Conservation (phyloP, 2,329 filamentous ascomycete species). For the Pseudogymnoascus sp. region DNA sequence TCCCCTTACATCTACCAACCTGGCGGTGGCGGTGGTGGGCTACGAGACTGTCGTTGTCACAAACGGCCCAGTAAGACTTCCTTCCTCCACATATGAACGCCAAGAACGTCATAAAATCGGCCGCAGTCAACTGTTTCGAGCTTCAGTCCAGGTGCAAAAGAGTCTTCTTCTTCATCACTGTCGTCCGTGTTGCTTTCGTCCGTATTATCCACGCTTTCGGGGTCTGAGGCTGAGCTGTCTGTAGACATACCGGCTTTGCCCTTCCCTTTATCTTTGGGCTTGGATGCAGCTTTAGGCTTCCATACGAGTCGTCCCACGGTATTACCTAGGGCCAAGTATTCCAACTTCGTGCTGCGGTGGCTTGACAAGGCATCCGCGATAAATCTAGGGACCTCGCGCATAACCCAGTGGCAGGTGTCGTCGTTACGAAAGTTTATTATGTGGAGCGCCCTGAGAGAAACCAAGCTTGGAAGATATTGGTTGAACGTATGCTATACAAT, state of each 20-base stretch:
- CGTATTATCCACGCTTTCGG: constrained; percentile 19
- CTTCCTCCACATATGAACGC: constrained; percentile 50
- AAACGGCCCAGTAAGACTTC: constrained; percentile 41
- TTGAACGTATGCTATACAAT: constrained; percentile 45
- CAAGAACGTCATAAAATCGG: constrained; percentile 38
- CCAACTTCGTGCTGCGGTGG: constrained; percentile 45
- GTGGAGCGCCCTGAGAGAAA: constrained; percentile 46
- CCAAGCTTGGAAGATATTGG: constrained; percentile 42
- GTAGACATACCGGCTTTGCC: constrained; percentile 18
- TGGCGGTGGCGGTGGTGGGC: background rate
- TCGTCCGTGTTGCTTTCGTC: constrained; percentile 22
- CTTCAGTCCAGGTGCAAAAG: constrained; percentile 21
- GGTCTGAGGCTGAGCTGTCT: constrained; percentile 15
- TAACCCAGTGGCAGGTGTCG: constrained; percentile 48
- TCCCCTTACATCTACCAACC: background rate
- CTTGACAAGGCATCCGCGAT: constrained; percentile 50
- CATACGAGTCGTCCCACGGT: constrained; percentile 43
- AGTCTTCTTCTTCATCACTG: constrained; percentile 30
- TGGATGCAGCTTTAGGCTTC: constrained; percentile 16
- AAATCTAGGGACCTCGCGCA: constrained; percentile 50
- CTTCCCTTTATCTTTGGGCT: constrained; percentile 19
- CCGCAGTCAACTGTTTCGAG: constrained; percentile 34
- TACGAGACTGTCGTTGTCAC: constrained; percentile 22
- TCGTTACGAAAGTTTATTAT: constrained; percentile 46
- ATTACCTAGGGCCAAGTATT: constrained; percentile 49